A percentile compares a stretch with the other conserved stretches of the same genome.
Conservation (phyloP, 305 asterid species). For the Fraxinus paxiana region DNA sequence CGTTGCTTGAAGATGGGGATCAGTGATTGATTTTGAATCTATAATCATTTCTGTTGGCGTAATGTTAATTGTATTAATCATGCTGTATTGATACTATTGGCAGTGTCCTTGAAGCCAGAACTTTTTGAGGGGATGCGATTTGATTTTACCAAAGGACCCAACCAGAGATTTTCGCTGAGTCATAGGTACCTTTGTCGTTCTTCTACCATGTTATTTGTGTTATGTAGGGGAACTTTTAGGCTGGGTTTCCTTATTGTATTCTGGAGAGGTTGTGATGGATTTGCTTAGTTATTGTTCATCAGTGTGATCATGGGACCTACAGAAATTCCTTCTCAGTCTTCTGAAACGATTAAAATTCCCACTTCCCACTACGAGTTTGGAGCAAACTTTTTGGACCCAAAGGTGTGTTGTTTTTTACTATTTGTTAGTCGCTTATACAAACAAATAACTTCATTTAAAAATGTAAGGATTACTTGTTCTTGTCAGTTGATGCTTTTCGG, state of each 20-base stretch:
- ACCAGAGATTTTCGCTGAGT: slow-evolving; percentile 78
- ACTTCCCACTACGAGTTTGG: slow-evolving; percentile 91
- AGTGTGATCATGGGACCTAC: slow-evolving; percentile 95
- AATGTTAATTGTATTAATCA: slow-evolving; percentile 14
- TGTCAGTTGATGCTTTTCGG: slow-evolving; percentile 86
- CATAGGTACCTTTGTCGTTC: slow-evolving; percentile 58
- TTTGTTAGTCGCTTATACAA: slow-evolving; percentile 6
- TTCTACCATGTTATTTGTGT: background rate
- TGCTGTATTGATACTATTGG: slow-evolving; percentile 25
- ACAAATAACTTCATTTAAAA: slow-evolving; percentile 18
- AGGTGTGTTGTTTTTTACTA: slow-evolving; percentile 37
- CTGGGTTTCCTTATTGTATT: background rate
- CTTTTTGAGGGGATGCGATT: slow-evolving; percentile 93
- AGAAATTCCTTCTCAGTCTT: slow-evolving; percentile 78
- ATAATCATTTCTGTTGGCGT: background rate
- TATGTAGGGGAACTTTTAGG: background rate
- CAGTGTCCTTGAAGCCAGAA: slow-evolving; percentile 98
- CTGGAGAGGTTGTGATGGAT: background rate
- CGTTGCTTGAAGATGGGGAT: background rate
- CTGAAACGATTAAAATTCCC: slow-evolving; percentile 78
- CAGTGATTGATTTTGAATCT: background rate
- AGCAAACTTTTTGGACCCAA: slow-evolving; percentile 81
- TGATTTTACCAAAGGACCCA: slow-evolving; percentile 86
- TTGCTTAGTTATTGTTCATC: slow-evolving; percentile 26
- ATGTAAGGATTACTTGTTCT: slow-evolving; percentile 23